Evolutionary conservation across 345 rosid genomes (phyloP).

Genomic region (Camelina sativa): DNA sequence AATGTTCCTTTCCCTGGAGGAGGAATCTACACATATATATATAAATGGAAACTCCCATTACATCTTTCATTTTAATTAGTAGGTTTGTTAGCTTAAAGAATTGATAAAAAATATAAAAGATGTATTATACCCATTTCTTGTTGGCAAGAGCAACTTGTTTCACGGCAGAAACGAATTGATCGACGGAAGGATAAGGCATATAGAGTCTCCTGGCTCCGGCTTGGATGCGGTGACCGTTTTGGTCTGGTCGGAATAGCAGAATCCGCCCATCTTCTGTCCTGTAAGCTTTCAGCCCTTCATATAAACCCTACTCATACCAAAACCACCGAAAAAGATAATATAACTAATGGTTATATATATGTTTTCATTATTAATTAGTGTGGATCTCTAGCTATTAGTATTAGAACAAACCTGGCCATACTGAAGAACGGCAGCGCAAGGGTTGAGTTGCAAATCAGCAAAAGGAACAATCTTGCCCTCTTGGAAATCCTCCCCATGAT

Average conservation of each 20-base stretch:
- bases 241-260: slow-evolving; percentile 51
- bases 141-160: slow-evolving; percentile 55
- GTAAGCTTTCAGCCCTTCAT: slow-evolving; percentile 67
- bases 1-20: slow-evolving; percentile 67
- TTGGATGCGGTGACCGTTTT: slow-evolving; percentile 55
- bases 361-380: too few relatives aligned
- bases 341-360: too few relatives aligned
- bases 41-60: neutral
- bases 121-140: slow-evolving; percentile 54
- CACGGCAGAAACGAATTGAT: slow-evolving; percentile 61
- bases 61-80: neutral
- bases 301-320: slow-evolving; percentile 50
- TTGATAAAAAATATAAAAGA: neutral
- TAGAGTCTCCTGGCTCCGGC: slow-evolving; percentile 58
- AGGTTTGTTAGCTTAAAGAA: neutral
- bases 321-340: neutral
- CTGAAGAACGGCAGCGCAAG: slow-evolving; percentile 44
- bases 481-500: slow-evolving; percentile 43
- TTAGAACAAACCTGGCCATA: slow-evolving; percentile 43
- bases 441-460: slow-evolving; percentile 35
- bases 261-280: slow-evolving; percentile 59
- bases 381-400: neutral
- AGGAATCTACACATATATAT: slow-evolving; percentile 52
- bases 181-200: slow-evolving; percentile 57
- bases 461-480: slow-evolving; percentile 44